Evolutionary conservation across 768 basidiomycete genomes (phyloP).

Genomic region (Cystofilobasidium macerans): DNA sequence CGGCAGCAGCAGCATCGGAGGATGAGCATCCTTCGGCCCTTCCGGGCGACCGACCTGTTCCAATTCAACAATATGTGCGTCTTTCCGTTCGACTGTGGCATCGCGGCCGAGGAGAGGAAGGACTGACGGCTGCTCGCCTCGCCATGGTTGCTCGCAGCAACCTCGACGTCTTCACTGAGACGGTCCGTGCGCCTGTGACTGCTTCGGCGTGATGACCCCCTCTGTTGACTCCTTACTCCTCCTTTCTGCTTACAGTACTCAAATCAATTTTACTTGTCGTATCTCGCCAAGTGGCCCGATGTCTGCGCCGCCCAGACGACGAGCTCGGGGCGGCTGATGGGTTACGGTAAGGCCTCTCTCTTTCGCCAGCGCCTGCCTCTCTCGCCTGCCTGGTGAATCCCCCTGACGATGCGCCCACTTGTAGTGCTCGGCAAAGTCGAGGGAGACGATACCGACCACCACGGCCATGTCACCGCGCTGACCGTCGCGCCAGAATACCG

Average conservation of each 20-base stretch:
- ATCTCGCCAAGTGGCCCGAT: slow-evolving; percentile 85
- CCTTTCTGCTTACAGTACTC: slow-evolving; percentile 51
- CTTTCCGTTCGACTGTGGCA: not conserved
- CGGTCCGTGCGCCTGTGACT: slow-evolving; percentile 44
- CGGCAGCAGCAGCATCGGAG: not conserved
- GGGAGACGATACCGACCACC: slow-evolving; percentile 51
- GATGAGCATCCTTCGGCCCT: slow-evolving; percentile 80
- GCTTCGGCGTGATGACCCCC: too few relatives aligned
- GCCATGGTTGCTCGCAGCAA: slow-evolving; percentile 49
- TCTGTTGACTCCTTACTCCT: not conserved
- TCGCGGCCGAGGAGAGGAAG: too few relatives aligned
- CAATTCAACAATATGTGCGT: slow-evolving; percentile 81
- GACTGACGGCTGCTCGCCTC: not conserved
- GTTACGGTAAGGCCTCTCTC: slow-evolving; percentile 88
- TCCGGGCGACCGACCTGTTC: slow-evolving; percentile 80
- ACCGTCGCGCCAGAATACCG: slow-evolving; percentile 91
- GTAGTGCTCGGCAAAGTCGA: slow-evolving; percentile 90
- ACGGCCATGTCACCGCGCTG: slow-evolving; percentile 85
- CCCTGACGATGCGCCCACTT: not conserved
- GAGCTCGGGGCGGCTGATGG: slow-evolving; percentile 74
- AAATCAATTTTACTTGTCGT: slow-evolving; percentile 75
- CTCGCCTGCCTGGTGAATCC: not conserved
- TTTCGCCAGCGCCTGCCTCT: too few relatives aligned
- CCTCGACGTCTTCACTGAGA: slow-evolving; percentile 94
- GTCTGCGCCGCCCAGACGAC: slow-evolving; percentile 64